phyloP scores from a whole-genome alignment of 768 basidiomycete species.

The Boletus vermiculosoides region DNA sequence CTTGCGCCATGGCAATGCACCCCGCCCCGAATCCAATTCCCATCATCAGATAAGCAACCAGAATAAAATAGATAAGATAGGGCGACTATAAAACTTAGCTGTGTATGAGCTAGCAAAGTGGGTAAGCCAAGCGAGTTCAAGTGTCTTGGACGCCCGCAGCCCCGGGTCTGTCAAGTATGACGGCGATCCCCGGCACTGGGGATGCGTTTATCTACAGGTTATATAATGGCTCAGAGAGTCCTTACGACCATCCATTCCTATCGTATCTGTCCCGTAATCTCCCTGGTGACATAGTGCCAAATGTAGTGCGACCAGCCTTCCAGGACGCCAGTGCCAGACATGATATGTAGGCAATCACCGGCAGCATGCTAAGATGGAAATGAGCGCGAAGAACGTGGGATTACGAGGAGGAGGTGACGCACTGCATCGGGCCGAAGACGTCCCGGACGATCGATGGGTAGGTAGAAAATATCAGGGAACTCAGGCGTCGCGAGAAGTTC shows the following conservation, averaged over 20 bases:
- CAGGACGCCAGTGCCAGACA: conserved; percentile 46
- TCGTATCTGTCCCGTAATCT: conserved; percentile 31
- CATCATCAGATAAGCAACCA: neutral
- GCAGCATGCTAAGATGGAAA: conserved; percentile 35
- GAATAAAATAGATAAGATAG: neutral
- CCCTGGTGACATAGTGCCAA: conserved; percentile 46
- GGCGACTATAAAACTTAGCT: neutral
- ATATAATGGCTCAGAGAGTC: neutral
- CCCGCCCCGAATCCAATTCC: neutral
- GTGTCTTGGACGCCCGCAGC: neutral
- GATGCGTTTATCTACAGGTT: neutral
- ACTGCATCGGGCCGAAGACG: conserved; percentile 66
- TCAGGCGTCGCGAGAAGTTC: conserved; percentile 39
- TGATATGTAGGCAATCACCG: conserved; percentile 48
- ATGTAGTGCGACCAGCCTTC: conserved; percentile 55
- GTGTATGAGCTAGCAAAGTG: neutral
- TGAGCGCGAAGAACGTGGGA: neutral
- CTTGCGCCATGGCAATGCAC: neutral
- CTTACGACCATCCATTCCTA: neutral
- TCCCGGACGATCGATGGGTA: conserved; percentile 60
- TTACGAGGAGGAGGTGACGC: conserved; percentile 22
- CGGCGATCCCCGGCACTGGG: neutral
- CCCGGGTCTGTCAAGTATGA: neutral
- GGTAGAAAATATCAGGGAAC: conserved; percentile 56
- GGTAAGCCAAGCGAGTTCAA: neutral